These are phyloP conservation scores for Termitomyces sp. DNA, from an alignment of 768 basidiomycete species.

Conservation along the genomic window DNA sequence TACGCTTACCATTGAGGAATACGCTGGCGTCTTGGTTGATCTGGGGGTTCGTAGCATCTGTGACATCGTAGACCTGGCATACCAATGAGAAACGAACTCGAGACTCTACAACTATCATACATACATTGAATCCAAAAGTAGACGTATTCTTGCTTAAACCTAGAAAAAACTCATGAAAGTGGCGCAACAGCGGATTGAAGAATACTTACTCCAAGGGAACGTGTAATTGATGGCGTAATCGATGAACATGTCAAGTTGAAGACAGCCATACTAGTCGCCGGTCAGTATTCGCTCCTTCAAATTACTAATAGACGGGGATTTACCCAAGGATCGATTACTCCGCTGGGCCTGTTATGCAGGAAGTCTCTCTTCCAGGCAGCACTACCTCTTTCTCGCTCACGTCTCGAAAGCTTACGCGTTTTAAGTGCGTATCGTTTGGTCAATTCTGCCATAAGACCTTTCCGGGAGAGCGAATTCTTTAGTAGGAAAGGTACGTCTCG, in stretches of 20 bases:
- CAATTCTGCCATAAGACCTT: slow-evolving; percentile 18
- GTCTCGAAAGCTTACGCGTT: slow-evolving; percentile 16
- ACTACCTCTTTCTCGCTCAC: slow-evolving; percentile 21
- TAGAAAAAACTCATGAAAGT: slow-evolving; percentile 4
- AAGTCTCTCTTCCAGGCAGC: slow-evolving; percentile 42
- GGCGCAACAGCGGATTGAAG: not conserved
- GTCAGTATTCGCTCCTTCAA: not conserved
- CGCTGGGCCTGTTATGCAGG: slow-evolving; percentile 43
- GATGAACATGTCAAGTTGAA: slow-evolving; percentile 57
- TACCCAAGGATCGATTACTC: slow-evolving; percentile 55
- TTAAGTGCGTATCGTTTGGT: slow-evolving; percentile 19
- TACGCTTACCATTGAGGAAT: slow-evolving; percentile 57
- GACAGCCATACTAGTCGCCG: slow-evolving; percentile 52
- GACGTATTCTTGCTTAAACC: slow-evolving; percentile 24
- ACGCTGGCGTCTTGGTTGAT: slow-evolving; percentile 44
- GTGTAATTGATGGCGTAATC: slow-evolving; percentile 76
- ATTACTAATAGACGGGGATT: slow-evolving; percentile 6
- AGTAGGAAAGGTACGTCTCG: slow-evolving; percentile 30
- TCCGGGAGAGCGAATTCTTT: slow-evolving; percentile 11
- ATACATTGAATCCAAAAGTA: slow-evolving; percentile 36
- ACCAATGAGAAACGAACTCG: not conserved
- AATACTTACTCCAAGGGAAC: slow-evolving; percentile 47
- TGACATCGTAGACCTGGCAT: slow-evolving; percentile 47
- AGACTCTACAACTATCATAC: not conserved
- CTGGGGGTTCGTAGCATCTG: slow-evolving; percentile 53